These are phyloP conservation scores for Crithidia mellificae DNA, from an alignment of 208 protist species.

Conservation along the genomic window DNA sequence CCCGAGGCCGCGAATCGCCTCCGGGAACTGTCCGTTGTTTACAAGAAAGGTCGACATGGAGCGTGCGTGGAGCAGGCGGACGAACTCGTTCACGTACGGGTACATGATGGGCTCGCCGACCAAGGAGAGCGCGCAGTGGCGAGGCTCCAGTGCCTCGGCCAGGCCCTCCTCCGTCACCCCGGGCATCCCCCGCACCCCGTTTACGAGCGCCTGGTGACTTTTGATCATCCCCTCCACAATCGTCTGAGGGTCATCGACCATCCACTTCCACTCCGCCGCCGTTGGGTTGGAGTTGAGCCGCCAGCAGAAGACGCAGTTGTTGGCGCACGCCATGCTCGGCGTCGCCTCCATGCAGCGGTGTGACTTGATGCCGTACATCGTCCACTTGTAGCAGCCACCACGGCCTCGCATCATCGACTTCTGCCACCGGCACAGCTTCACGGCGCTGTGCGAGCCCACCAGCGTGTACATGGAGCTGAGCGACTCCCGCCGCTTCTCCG, in stretches of 20 bases:
- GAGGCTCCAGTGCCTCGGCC: conserved; percentile 81
- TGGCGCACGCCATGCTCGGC: conserved; percentile 94
- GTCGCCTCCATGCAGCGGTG: conserved; percentile 97
- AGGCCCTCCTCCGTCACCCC: conserved; percentile 82
- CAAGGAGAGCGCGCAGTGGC: conserved; percentile 94
- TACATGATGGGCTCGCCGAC: conserved; percentile 96
- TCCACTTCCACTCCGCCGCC: conserved; percentile 90
- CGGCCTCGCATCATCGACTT: conserved; percentile 96
- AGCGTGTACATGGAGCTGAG: conserved; percentile 87
- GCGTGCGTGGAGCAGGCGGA: conserved; percentile 71
- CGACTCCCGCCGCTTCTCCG: conserved; percentile 58
- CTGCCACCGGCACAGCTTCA: conserved; percentile 97
- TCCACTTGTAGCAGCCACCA: conserved; percentile 98
- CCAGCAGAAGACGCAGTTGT: conserved; percentile 97
- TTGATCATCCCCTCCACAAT: conserved; percentile 89
- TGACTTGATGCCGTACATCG: conserved; percentile 96
- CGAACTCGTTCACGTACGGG: conserved; percentile 93
- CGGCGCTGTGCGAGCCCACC: conserved; percentile 94
- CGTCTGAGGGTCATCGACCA: conserved; percentile 87
- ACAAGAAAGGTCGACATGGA: conserved; percentile 94
- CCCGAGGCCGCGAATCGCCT: conserved; percentile 57
- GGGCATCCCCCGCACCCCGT: conserved; percentile 85
- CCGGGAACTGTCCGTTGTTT: conserved; percentile 93
- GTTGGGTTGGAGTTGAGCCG: conserved; percentile 95
- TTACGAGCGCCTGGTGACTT: conserved; percentile 80